phyloP scores from a whole-genome alignment of 352 stramenopile species.

The Stramenopiles sp. region DNA sequence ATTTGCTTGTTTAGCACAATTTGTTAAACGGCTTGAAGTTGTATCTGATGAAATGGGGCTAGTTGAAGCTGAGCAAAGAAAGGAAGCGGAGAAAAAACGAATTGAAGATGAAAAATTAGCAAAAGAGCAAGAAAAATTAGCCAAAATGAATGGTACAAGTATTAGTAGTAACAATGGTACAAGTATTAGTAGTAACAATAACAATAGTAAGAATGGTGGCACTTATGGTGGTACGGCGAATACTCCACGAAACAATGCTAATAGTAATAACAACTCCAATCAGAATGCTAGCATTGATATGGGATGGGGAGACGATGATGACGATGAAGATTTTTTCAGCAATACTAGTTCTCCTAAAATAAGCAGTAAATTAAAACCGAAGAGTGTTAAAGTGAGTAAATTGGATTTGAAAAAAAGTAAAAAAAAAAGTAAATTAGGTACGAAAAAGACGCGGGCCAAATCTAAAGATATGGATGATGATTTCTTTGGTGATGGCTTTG shows the following conservation, averaged over 20 bases:
- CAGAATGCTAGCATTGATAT: not conserved
- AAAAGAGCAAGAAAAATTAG: not conserved
- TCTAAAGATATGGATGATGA: not conserved
- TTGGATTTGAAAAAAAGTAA: not conserved
- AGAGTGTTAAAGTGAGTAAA: not conserved
- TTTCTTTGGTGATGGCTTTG: not conserved
- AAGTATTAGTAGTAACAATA: not conserved
- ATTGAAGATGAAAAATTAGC: not conserved
- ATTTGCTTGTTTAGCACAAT: not conserved
- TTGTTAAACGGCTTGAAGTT: not conserved
- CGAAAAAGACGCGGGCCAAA: not conserved
- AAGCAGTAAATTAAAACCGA: no score
- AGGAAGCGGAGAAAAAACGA: not conserved
- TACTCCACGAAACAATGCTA: no score
- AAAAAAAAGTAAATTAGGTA: not conserved
- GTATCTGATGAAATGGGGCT: not conserved
- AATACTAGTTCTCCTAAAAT: not conserved
- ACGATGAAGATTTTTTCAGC: not conserved
- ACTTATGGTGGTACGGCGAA: no score
- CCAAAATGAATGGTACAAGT: not conserved
- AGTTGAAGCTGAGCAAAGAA: not conserved
- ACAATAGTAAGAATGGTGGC: not conserved
- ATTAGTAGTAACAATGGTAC: not conserved
- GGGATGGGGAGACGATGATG: not conserved
- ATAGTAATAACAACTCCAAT: not conserved